Evolutionary conservation across 1,139 yeast genomes (phyloP).

Genomic region (Sugiyamaella japonica): DNA sequence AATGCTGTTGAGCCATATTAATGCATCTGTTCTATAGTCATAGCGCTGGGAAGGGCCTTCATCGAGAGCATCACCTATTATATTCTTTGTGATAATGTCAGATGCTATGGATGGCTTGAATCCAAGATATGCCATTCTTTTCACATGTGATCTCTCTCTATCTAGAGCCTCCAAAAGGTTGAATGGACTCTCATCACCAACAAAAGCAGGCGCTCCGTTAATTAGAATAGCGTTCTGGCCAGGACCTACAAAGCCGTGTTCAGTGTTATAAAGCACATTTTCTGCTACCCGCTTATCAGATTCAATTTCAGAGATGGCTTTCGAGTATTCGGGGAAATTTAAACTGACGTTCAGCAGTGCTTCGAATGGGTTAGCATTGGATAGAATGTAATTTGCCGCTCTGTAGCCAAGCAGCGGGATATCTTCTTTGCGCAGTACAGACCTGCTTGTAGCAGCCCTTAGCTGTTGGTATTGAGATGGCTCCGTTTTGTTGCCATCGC

Average conservation of each 20-base stretch:
- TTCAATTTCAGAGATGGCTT: conserved; percentile 29
- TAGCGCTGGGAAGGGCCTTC: conserved; percentile 29
- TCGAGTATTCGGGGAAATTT: conserved; percentile 40
- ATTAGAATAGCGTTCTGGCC: conserved; percentile 42
- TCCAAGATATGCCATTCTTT: conserved; percentile 17
- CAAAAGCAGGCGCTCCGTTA: conserved; percentile 41
- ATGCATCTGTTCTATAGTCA: conserved; percentile 47
- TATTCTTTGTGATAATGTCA: conserved; percentile 25
- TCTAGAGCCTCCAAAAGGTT: conserved; percentile 37
- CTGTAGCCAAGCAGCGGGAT: conserved; percentile 37
- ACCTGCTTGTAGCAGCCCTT: conserved; percentile 25
- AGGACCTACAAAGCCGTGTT: conserved; percentile 27
- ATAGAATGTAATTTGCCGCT: conserved; percentile 37
- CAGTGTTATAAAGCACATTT: conserved; percentile 30
- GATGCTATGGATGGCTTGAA: conserved; percentile 22
- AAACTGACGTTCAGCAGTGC: conserved; percentile 37
- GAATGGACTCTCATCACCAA: conserved; percentile 33
- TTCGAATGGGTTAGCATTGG: conserved; percentile 34
- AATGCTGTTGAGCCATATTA: conserved; percentile 76
- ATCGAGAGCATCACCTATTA: conserved; percentile 23
- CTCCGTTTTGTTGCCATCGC: conserved; percentile 23
- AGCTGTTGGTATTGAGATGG: conserved; percentile 23
- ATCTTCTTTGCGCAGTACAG: conserved; percentile 31
- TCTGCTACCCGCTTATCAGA: conserved; percentile 26
- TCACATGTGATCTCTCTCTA: conserved; percentile 36